Conservation (phyloP, 495 filamentous ascomycete genomes). For the Podospora comata region DNA sequence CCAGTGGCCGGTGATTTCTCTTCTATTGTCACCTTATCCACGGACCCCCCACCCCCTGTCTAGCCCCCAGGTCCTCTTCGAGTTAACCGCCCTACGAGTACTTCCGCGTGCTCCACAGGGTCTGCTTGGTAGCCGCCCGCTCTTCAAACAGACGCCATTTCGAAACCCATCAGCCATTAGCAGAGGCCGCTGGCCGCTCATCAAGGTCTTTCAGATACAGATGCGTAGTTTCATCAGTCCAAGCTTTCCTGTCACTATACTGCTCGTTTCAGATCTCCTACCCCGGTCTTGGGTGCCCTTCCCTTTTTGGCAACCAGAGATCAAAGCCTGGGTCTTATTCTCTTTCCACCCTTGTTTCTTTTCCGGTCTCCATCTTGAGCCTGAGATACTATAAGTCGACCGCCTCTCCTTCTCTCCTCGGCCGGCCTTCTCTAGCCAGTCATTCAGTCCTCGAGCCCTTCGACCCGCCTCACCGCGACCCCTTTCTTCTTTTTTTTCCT, state of each 20-base stretch:
- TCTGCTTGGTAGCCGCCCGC: slow-evolving; percentile 45
- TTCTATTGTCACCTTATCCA: slow-evolving; percentile 7
- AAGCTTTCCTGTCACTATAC: slow-evolving; percentile 36
- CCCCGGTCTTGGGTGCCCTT: slow-evolving; percentile 20
- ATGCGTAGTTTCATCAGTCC: slow-evolving; percentile 45
- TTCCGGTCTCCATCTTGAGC: slow-evolving; percentile 22
- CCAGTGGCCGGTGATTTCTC: not conserved
- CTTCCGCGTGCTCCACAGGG: slow-evolving; percentile 24
- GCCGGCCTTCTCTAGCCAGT: slow-evolving; percentile 27
- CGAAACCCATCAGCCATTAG: slow-evolving; percentile 46
- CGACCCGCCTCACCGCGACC: slow-evolving; percentile 30
- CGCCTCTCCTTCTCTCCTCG: slow-evolving; percentile 23
- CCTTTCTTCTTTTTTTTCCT: slow-evolving; percentile 29
- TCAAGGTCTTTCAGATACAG: slow-evolving; percentile 49
- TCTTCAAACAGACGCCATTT: slow-evolving; percentile 51
- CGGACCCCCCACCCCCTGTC: slow-evolving; percentile 6
- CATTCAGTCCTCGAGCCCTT: slow-evolving; percentile 33
- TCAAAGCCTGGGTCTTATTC: slow-evolving; percentile 9
- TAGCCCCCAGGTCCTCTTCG: slow-evolving; percentile 16
- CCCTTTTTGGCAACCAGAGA: slow-evolving; percentile 15
- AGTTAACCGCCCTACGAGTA: slow-evolving; percentile 44
- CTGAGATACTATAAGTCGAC: slow-evolving; percentile 36
- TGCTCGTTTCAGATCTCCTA: slow-evolving; percentile 45
- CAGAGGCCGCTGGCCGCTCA: slow-evolving; percentile 39
- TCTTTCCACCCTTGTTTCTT: slow-evolving; percentile 21